These are phyloP conservation scores for Cadophora luteo-olivacea DNA, from an alignment of 2,329 filamentous ascomycete species.

Conservation along the genomic window DNA sequence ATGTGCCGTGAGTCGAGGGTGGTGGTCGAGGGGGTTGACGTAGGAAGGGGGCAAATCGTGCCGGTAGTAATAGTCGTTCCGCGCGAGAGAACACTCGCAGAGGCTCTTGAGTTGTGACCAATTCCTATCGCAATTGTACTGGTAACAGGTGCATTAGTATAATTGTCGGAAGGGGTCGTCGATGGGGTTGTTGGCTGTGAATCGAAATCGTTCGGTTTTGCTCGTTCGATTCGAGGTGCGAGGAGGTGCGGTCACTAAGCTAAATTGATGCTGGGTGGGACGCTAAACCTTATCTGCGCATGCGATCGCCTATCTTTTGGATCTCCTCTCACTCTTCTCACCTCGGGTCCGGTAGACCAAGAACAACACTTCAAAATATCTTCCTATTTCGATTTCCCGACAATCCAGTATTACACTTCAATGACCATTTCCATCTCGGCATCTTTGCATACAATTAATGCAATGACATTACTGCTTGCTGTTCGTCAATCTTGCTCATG, in stretches of 20 bases:
- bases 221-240: conserved; percentile 1
- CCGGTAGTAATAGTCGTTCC: not conserved
- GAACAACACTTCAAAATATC: not conserved
- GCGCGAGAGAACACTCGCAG: conserved; percentile 26
- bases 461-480: not conserved
- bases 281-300: conserved; percentile 18
- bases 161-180: not conserved
- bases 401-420: not conserved
- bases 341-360: too few species aligned
- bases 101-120: conserved; percentile 16
- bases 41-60: conserved; percentile 24
- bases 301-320: not conserved
- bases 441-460: too few species aligned
- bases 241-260: conserved; percentile 14
- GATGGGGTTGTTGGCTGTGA: not conserved
- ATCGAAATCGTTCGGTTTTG: not conserved
- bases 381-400: not conserved
- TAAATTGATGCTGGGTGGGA: not conserved
- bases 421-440: not conserved
- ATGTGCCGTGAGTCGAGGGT: conserved; percentile 7
- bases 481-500: not conserved
- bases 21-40: conserved; percentile 20
- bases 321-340: not conserved
- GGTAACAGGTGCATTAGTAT: not conserved
- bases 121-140: conserved; percentile 14